Base-by-base conservation (phyloP, 2,329 filamentous ascomycete species). In the Acephala macrosclerotiorum region DNA sequence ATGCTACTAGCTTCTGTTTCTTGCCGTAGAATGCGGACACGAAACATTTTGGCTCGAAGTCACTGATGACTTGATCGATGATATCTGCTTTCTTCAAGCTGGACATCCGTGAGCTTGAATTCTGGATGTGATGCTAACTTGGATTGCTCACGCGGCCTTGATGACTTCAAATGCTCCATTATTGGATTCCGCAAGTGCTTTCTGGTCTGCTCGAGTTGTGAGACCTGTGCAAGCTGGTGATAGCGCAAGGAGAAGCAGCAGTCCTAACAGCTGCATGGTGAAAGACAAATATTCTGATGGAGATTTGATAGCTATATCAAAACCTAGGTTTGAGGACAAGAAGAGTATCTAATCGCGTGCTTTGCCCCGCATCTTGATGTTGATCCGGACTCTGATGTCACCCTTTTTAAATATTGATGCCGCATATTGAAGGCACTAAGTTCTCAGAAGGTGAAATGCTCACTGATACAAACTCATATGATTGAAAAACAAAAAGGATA, bases 1-100 rank as follows among this genome's bases (percentile, higher is more conserved):
- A 74, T 7, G 77, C 66, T 25, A 84, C 81, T 18, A 75, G 72
- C 61, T 78, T 77, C 65, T 82, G 70, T 20, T 73, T 76, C 16
- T 76, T 75, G 5, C 79, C 74, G 78, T 86, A 89, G 60, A 75
- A 77, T 6, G 85, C 78, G 53, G 80, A 77, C 29, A 89, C 68
- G 51, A 80, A 81, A 64, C 87, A 79, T 36, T 79, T 80, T 22
- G 86, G 85, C 22, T 79, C 76, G 76, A 89, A 89, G 66, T 84
- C 81, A 69, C 87, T 81, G 66, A 89, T 78, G 49, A 89, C 84
- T 82, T 72, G 55, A 61, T 63, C 59, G 65, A 73, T 72, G 60
- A 76, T 73, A 18, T 51, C 56, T 33, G 71, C 67, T 59, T 71
- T 64, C 56, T 66, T 62, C 16, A 70, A 55, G 8, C 70, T 72